phyloP scores from a whole-genome alignment of 495 filamentous ascomycete species.

The Saxophila tyrrhenica region DNA sequence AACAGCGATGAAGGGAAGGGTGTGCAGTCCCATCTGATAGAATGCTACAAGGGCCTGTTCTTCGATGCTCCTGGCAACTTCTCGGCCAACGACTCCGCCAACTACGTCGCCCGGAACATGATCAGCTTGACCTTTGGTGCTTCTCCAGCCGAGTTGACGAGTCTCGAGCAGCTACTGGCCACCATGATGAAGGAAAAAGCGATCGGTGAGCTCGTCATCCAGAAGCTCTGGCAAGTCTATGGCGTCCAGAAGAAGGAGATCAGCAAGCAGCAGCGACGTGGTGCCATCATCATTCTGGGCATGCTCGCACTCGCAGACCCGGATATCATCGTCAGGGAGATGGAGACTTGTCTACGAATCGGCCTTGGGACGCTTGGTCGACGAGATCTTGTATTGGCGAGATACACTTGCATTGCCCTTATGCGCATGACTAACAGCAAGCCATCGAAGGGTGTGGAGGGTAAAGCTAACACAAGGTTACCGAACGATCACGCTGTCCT shows the following conservation, averaged over 20 bases:
- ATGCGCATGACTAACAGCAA: slow-evolving; percentile 67
- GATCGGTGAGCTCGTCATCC: slow-evolving; percentile 73
- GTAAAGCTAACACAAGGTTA: slow-evolving; percentile 57
- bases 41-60: slow-evolving; percentile 91
- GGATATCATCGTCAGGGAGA: slow-evolving; percentile 83
- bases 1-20: slow-evolving; percentile 99
- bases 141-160: slow-evolving; percentile 87
- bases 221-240: slow-evolving; percentile 96
- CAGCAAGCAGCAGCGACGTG: slow-evolving; percentile 79
- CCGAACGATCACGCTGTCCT: slow-evolving; percentile 87
- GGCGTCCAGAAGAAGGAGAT: slow-evolving; percentile 88
- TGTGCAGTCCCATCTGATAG: slow-evolving; percentile 91
- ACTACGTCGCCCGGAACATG: slow-evolving; percentile 96
- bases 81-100: slow-evolving; percentile 79
- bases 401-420: slow-evolving; percentile 89
- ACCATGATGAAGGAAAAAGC: slow-evolving; percentile 95
- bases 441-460: slow-evolving; percentile 42
- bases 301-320: slow-evolving; percentile 93
- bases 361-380: slow-evolving; percentile 73
- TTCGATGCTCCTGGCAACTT: slow-evolving; percentile 87
- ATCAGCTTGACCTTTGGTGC: slow-evolving; percentile 94
- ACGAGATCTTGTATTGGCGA: slow-evolving; percentile 74
- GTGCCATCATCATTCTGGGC: slow-evolving; percentile 89
- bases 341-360: slow-evolving; percentile 85
- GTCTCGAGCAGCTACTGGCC: slow-evolving; percentile 82